A percentile compares a stretch with the other conserved stretches of the same genome.
Evolutionary conservation across 495 filamentous ascomycete species (phyloP).

Genomic region (Talaromyces trachyspermus): DNA sequence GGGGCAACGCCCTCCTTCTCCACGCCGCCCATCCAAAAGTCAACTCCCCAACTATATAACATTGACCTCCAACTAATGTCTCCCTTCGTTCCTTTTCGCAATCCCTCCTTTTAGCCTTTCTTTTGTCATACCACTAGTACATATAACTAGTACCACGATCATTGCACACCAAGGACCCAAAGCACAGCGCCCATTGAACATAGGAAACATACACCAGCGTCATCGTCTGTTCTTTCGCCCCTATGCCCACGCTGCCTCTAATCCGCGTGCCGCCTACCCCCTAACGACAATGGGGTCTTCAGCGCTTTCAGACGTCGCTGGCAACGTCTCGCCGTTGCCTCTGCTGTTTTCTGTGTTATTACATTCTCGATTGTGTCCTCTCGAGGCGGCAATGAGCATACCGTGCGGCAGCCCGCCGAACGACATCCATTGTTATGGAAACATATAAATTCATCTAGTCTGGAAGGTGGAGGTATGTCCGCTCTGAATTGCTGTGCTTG

Average conservation of each 20-base stretch:
- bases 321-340: constrained; percentile 9
- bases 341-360: constrained; percentile 2
- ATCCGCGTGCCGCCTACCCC: not conserved
- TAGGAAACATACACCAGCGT: not conserved
- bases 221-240: not conserved
- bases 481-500: not conserved
- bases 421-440: constrained; percentile 9
- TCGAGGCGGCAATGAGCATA: constrained; percentile 2
- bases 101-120: no score
- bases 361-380: constrained; percentile 4
- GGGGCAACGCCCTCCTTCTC: no score
- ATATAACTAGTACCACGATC: no score
- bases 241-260: constrained; percentile 6
- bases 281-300: constrained; percentile 1
- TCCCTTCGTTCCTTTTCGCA: not conserved
- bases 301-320: constrained; percentile 7
- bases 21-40: no score
- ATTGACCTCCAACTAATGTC: not conserved
- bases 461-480: constrained; percentile 8
- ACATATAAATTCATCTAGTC: constrained; percentile 5
- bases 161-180: no score
- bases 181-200: not conserved
- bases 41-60: no score
- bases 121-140: no score
- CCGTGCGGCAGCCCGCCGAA: not conserved